Conservation (phyloP, 1,284 basidiomycete genomes). For the Pseudozyma sp. region DNA sequence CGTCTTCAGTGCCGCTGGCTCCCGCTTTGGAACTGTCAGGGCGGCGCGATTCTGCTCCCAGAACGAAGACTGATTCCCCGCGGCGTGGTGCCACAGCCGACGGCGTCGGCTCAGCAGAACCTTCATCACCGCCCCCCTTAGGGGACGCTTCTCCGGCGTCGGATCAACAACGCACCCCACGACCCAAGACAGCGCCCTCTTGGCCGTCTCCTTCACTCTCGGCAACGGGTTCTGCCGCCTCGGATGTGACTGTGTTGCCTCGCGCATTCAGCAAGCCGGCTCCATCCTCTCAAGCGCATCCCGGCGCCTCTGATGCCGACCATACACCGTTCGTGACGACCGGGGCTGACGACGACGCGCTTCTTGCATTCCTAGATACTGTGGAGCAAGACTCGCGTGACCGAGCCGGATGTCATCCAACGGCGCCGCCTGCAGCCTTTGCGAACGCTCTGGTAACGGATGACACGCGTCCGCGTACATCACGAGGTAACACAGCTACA, state of each 20-base stretch:
- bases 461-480: slow-evolving; percentile 36
- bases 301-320: not conserved
- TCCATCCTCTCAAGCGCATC: not conserved
- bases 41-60: not conserved
- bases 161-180: slow-evolving; percentile 13
- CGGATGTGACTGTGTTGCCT: slow-evolving; percentile 26
- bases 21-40: not conserved
- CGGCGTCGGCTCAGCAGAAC: not conserved
- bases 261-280: not conserved
- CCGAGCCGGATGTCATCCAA: slow-evolving; percentile 2
- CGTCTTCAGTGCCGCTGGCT: slow-evolving; percentile 13
- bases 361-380: slow-evolving; percentile 39
- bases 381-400: slow-evolving; percentile 44
- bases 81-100: slow-evolving; percentile 5
- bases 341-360: slow-evolving; percentile 25
- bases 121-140: slow-evolving; percentile 3
- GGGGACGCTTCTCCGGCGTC: slow-evolving; percentile 4
- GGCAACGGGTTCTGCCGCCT: slow-evolving; percentile 21
- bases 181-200: slow-evolving; percentile 41
- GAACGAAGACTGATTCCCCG: not conserved
- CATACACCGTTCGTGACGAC: not conserved
- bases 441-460: not conserved
- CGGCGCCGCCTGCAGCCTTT: not conserved
- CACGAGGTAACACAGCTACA: slow-evolving; percentile 34
- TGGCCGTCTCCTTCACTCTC: slow-evolving; percentile 32